Evolutionary conservation across 2,329 filamentous ascomycete species (phyloP).

Genomic region (Ceratocystis huliohia): DNA sequence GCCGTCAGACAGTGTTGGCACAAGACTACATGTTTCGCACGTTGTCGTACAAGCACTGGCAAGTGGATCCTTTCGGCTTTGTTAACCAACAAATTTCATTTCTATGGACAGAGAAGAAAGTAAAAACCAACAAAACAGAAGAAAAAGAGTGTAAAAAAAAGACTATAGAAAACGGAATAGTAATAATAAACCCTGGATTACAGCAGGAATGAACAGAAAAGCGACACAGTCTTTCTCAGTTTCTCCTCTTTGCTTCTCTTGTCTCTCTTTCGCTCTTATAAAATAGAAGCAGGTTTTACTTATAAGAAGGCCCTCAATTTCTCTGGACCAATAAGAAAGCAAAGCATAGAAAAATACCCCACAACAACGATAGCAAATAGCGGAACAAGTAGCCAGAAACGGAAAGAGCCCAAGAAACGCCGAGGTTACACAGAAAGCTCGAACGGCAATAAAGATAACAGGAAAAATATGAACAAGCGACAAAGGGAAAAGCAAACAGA

Average conservation of each 20-base stretch:
- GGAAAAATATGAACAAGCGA: neutral
- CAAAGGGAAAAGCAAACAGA: neutral
- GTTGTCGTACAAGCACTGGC: neutral
- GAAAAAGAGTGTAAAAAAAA: neutral
- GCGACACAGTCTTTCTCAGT: too few species aligned
- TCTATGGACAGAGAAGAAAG: neutral
- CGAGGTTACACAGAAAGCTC: neutral
- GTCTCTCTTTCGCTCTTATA: neutral
- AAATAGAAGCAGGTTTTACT: neutral
- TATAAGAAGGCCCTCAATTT: constrained; percentile 13
- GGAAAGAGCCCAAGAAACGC: neutral
- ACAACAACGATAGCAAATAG: neutral
- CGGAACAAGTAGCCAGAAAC: neutral
- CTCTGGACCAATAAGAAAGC: neutral
- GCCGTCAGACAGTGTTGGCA: neutral
- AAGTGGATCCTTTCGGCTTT: neutral
- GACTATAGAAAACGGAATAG: neutral
- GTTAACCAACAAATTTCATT: neutral
- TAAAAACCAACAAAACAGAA: neutral
- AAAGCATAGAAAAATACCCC: neutral
- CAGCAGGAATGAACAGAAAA: neutral
- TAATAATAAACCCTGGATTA: neutral
- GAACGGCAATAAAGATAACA: neutral
- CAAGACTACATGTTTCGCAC: neutral
- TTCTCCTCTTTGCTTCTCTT: too few species aligned